Evolutionary conservation across 2,329 filamentous ascomycete genomes (phyloP).

Genomic region (Tricladium varicosporioides): DNA sequence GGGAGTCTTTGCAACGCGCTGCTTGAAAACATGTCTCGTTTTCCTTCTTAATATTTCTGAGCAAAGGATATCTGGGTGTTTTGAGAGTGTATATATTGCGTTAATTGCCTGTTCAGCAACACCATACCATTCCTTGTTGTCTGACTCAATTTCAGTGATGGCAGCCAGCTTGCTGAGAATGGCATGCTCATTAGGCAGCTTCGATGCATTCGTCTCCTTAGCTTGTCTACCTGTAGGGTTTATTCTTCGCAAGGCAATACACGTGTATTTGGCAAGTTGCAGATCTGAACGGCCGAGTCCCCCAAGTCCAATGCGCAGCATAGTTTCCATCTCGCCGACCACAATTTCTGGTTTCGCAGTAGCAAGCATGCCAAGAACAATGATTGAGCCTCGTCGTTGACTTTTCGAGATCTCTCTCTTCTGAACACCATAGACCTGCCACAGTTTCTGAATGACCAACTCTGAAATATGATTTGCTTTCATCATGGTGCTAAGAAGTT

Average conservation of each 20-base stretch:
- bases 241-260: conserved; percentile 87
- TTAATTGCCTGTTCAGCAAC: conserved; percentile 94
- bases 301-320: conserved; percentile 87
- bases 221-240: conserved; percentile 79
- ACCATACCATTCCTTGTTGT: conserved; percentile 95
- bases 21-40: conserved; percentile 74
- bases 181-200: conserved; percentile 88
- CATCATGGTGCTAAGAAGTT: conserved; percentile 97
- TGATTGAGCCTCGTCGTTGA: conserved; percentile 89
- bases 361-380: conserved; percentile 94
- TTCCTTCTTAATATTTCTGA: conserved; percentile 87
- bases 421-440: conserved; percentile 96
- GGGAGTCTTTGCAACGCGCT: conserved; percentile 29
- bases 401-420: conserved; percentile 89
- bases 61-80: conserved; percentile 90
- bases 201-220: conserved; percentile 70
- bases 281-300: conserved; percentile 77
- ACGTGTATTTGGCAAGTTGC: conserved; percentile 90
- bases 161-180: conserved; percentile 77
- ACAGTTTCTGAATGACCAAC: conserved; percentile 84
- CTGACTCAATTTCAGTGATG: conserved; percentile 80
- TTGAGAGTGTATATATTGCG: conserved; percentile 90
- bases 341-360: conserved; percentile 91
- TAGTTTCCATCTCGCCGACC: conserved; percentile 90
- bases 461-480: conserved; percentile 84